Percentiles rank a stretch among this genome's conserved stretches.
Evolutionary conservation across 192 early-diverging fungal genomes (phyloP).

Genomic region (Podila clonocystis): DNA sequence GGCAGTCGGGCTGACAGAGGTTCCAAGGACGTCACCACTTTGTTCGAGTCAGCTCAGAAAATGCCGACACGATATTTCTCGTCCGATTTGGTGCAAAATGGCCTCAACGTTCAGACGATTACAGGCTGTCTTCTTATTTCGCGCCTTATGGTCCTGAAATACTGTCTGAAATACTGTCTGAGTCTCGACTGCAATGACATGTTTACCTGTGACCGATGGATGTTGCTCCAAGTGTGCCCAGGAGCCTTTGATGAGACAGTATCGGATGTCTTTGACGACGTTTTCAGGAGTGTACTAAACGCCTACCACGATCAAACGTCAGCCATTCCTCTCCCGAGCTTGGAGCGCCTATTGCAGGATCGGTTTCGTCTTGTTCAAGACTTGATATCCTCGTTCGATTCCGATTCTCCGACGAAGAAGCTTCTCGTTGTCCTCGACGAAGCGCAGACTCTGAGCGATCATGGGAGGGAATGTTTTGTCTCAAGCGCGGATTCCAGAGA

Average conservation of each 20-base stretch:
- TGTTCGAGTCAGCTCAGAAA: constrained; percentile 27
- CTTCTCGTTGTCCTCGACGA: neutral
- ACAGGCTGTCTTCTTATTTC: constrained; percentile 40
- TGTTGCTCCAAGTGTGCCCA: constrained; percentile 49
- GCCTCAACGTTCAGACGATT: constrained; percentile 37
- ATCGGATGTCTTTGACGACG: constrained; percentile 39
- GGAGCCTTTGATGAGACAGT: constrained; percentile 37
- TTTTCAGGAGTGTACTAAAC: constrained; percentile 28
- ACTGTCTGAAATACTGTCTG: no score
- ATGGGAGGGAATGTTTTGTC: neutral
- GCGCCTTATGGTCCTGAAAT: constrained; percentile 36
- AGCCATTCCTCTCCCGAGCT: constrained; percentile 11
- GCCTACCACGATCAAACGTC: constrained; percentile 25
- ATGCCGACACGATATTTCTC: constrained; percentile 30
- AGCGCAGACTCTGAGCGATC: neutral
- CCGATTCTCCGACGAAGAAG: constrained; percentile 14
- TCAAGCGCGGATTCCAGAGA: neutral
- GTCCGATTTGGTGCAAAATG: constrained; percentile 45
- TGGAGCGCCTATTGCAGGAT: constrained; percentile 24
- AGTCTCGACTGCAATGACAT: constrained; percentile 33
- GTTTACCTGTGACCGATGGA: constrained; percentile 50
- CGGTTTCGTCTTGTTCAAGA: constrained; percentile 27
- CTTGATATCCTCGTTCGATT: constrained; percentile 20
- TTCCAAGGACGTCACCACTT: constrained; percentile 42
- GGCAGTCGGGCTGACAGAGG: constrained; percentile 37